These are phyloP conservation scores for Aspergillus sojae DNA, from an alignment of 2,329 filamentous ascomycete species.

Conservation along the genomic window DNA sequence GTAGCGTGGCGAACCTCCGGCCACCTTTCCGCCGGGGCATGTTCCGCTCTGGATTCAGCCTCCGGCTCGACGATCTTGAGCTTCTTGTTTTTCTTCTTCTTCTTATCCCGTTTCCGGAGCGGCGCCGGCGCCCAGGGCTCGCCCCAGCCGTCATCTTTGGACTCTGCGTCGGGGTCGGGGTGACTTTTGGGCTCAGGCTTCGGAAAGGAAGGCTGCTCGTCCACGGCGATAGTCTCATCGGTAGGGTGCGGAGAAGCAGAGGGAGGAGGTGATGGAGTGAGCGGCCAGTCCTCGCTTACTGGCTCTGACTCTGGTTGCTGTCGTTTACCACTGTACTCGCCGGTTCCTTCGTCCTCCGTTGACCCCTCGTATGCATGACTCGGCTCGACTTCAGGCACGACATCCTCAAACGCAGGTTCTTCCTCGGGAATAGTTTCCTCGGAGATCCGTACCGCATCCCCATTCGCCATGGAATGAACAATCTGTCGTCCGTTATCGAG, in stretches of 20 bases:
- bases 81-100: constrained; percentile 1
- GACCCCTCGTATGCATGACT: not conserved
- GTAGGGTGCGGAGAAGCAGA: not conserved
- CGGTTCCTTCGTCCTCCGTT: not conserved
- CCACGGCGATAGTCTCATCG: not conserved
- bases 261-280: not conserved
- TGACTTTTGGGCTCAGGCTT: not conserved
- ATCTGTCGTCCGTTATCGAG: not conserved
- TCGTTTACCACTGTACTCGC: not conserved
- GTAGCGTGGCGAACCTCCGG: not conserved
- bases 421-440: not conserved
- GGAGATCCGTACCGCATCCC: not conserved
- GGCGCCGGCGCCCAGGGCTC: not conserved
- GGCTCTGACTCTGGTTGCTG: not conserved
- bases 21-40: not conserved
- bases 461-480: not conserved
- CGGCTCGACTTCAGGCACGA: not conserved
- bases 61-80: not conserved
- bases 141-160: not conserved
- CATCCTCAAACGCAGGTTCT: not conserved
- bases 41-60: not conserved
- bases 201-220: not conserved
- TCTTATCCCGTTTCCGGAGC: not conserved
- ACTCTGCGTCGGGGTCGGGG: not conserved
- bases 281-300: not conserved